Evolutionary conservation across 2,329 filamentous ascomycete species (phyloP).

Genomic region (Amesomyces nigricolor): DNA sequence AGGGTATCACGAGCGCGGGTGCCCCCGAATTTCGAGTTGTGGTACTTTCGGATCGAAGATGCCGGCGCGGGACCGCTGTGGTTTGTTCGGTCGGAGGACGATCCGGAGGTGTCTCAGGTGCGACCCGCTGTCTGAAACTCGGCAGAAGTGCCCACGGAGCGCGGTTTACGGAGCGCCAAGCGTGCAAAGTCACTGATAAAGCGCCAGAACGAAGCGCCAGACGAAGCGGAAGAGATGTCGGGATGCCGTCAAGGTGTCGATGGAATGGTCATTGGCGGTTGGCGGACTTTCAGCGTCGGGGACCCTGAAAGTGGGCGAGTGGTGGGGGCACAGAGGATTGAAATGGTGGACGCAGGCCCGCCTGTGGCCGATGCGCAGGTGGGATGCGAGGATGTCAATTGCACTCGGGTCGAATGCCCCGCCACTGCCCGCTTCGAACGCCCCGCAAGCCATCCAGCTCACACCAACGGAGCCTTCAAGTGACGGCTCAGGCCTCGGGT

Average conservation of each 20-base stretch:
- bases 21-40: not conserved
- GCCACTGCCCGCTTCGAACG: not conserved
- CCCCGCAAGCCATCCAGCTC: conserved; percentile 7
- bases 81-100: conserved; percentile 1
- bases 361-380: conserved; percentile 9
- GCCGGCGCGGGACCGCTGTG: not conserved
- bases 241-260: not conserved
- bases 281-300: conserved; percentile 11
- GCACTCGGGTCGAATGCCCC: conserved; percentile 3
- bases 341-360: conserved; percentile 16
- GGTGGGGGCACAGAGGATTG: conserved; percentile 16
- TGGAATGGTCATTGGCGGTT: not conserved
- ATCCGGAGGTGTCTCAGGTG: conserved; percentile 1
- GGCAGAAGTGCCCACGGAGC: not conserved
- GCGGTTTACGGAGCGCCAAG: not conserved
- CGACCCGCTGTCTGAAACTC: not conserved
- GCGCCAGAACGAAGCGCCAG: not conserved
- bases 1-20: not conserved
- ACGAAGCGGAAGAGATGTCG: not conserved
- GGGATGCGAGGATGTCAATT: not conserved
- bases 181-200: not conserved
- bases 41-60: not conserved
- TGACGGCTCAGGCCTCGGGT: conserved; percentile 3
- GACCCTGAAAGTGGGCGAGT: conserved; percentile 12
- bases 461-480: not conserved